Conservation (phyloP, 306 rosid genomes). For the Hippophae gyantsensis region DNA sequence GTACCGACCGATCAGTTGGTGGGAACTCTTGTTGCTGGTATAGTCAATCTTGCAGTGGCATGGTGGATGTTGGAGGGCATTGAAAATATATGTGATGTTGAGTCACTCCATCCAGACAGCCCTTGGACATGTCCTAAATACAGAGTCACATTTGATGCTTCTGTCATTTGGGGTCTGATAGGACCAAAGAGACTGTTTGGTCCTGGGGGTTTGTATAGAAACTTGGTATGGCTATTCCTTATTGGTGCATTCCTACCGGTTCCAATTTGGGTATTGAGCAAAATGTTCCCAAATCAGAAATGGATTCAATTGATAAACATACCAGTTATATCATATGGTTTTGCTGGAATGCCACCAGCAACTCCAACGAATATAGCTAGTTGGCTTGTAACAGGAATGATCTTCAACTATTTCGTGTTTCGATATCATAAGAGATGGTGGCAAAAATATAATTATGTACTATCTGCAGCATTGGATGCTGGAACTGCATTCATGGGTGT, state of each 20-base stretch:
- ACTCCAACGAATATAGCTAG: constrained; percentile 95
- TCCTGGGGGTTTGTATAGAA: constrained; percentile 78
- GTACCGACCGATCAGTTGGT: constrained; percentile 42
- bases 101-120: constrained; percentile 53
- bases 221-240: constrained; percentile 81
- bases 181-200: constrained; percentile 85
- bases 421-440: constrained; percentile 80
- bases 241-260: constrained; percentile 82
- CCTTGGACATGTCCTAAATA: constrained; percentile 99
- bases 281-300: constrained; percentile 71
- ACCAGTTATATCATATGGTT: constrained; percentile 84
- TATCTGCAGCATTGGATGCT: constrained; percentile 90
- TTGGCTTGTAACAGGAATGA: constrained; percentile 85
- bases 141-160: constrained; percentile 89
- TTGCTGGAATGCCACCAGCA: constrained; percentile 98
- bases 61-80: constrained; percentile 97
- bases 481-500: constrained; percentile 99
- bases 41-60: constrained; percentile 78
- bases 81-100: constrained; percentile 65
- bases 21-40: constrained; percentile 74
- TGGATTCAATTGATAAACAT: constrained; percentile 89
- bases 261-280: constrained; percentile 80
- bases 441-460: constrained; percentile 90
- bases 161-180: constrained; percentile 93
- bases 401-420: constrained; percentile 87